Evolutionary conservation across 2,329 filamentous ascomycete species (phyloP).

Genomic region (Diaporthe vexans): DNA sequence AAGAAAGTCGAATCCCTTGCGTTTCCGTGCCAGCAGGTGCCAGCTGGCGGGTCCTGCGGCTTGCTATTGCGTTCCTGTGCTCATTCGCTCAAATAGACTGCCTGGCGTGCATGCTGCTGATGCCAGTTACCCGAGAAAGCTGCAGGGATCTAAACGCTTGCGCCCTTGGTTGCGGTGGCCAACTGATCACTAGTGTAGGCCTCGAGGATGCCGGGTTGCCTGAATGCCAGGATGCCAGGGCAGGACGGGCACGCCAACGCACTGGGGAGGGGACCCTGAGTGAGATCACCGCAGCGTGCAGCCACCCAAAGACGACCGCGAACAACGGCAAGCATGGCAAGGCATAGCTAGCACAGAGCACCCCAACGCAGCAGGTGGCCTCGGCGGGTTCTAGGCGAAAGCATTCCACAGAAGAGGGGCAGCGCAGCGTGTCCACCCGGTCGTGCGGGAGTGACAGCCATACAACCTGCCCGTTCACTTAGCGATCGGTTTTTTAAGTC

Average conservation of each 20-base stretch:
- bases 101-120: background rate
- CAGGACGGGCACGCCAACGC: constrained; percentile 5
- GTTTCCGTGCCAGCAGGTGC: constrained; percentile 1
- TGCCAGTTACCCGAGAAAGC: constrained; percentile 17
- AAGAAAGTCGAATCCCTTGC: constrained; percentile 15
- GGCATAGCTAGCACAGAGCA: constrained; percentile 17
- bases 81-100: background rate
- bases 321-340: constrained; percentile 12
- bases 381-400: constrained; percentile 31
- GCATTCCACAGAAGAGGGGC: constrained; percentile 33
- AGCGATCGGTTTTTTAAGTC: background rate
- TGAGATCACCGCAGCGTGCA: constrained; percentile 16
- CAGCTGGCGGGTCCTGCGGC: background rate
- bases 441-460: background rate
- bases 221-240: background rate
- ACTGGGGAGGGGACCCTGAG: constrained; percentile 28
- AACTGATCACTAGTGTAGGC: background rate
- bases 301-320: background rate
- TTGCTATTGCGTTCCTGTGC: background rate
- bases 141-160: constrained; percentile 24
- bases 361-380: constrained; percentile 16
- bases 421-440: background rate
- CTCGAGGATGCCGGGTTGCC: background rate
- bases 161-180: background rate
- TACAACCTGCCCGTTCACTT: background rate